These are phyloP conservation scores for Avena insularis DNA, from an alignment of 176 grass and related monocot species.

Conservation along the genomic window DNA sequence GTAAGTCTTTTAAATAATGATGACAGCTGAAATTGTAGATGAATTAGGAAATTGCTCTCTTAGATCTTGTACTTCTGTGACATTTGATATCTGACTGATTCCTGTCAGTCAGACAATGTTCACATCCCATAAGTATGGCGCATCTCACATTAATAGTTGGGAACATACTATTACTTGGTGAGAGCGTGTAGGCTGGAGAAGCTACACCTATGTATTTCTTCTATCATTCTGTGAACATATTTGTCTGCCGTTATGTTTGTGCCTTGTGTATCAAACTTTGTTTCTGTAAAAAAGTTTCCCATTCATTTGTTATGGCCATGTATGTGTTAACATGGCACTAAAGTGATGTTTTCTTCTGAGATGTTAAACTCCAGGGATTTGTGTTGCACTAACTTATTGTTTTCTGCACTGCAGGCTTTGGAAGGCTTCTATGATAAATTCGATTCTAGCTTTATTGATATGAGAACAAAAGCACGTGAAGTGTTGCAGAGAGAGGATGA, in stretches of 20 bases:
- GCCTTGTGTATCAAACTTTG: neutral
- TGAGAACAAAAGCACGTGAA: slow-evolving; percentile 90
- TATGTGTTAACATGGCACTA: neutral
- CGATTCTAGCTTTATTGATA: slow-evolving; percentile 79
- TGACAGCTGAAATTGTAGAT: neutral
- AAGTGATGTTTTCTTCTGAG: neutral
- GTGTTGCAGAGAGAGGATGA: slow-evolving; percentile 92
- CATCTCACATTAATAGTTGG: neutral
- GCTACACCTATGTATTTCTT: neutral
- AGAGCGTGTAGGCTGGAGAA: neutral
- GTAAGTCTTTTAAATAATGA: slow-evolving; percentile 25
- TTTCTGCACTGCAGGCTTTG: slow-evolving; percentile 61
- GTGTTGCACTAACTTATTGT: neutral
- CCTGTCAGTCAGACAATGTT: neutral
- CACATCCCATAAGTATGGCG: neutral
- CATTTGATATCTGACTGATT: slow-evolving; percentile 14
- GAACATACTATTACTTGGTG: neutral
- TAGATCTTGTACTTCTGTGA: neutral
- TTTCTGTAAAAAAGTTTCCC: neutral
- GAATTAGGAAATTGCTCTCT: slow-evolving; percentile 17
- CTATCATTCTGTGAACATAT: slow-evolving; percentile 1
- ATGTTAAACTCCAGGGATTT: neutral
- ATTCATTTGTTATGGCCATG: neutral
- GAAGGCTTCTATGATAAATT: slow-evolving; percentile 89
- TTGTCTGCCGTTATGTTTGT: neutral